Evolutionary conservation across 116 monocot species (phyloP).

Genomic region (Papilionanthe hybrid): DNA sequence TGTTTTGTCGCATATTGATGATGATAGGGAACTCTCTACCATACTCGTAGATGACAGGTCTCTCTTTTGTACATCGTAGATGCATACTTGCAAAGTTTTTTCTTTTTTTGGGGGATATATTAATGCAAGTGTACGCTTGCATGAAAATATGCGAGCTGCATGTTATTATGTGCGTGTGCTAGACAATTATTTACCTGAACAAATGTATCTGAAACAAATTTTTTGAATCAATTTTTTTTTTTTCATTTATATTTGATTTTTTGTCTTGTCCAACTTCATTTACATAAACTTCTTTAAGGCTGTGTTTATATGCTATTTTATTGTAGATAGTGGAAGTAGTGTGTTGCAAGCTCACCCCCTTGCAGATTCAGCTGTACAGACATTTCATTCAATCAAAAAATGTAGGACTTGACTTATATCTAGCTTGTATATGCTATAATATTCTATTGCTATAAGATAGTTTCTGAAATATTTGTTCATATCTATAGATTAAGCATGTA

Average conservation of each 20-base stretch:
- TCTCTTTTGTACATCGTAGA: too few relatives aligned
- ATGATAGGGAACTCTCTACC: too few relatives aligned
- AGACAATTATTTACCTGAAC: background rate
- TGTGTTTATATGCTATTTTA: conserved; percentile 9
- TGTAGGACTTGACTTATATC: conserved; percentile 39
- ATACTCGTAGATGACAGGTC: too few relatives aligned
- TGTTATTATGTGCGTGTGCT: background rate
- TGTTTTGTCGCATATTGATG: too few relatives aligned
- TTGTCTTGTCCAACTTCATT: background rate
- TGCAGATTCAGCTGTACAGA: conserved; percentile 72
- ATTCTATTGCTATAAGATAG: background rate
- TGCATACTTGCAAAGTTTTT: too few relatives aligned
- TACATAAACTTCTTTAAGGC: background rate
- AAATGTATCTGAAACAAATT: background rate
- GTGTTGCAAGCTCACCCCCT: conserved; percentile 85
- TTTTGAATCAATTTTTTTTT: background rate
- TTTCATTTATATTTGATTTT: background rate
- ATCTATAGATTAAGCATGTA: conserved; percentile 58
- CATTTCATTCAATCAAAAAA: conserved; percentile 97
- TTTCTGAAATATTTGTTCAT: background rate
- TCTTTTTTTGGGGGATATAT: too few relatives aligned
- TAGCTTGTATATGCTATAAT: background rate
- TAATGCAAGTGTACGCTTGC: too few relatives aligned
- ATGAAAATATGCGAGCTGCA: too few relatives aligned
- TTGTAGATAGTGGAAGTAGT: conserved; percentile 94